Conservation (phyloP, 116 monocot species). For the Trichopus zeylanicus region DNA sequence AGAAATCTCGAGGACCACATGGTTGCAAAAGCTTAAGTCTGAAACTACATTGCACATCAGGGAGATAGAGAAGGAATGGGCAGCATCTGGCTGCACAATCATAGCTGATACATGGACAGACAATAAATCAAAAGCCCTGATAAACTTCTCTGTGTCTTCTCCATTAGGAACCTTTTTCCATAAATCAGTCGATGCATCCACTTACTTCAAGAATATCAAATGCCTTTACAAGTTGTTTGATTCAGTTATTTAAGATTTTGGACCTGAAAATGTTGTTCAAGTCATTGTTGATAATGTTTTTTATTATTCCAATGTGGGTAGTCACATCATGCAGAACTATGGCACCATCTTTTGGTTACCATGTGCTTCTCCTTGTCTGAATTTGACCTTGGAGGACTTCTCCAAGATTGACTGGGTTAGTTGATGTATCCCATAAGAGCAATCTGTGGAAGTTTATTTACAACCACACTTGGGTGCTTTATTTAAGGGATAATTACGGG, state of each 20-base stretch:
- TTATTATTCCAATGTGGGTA: conserved; percentile 51
- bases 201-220: conserved; percentile 60
- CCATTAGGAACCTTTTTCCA: conserved; percentile 90
- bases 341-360: conserved; percentile 66
- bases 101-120: conserved; percentile 91
- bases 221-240: conserved; percentile 78
- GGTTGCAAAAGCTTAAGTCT: conserved; percentile 81
- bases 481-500: too few relatives aligned
- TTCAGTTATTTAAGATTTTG: conserved; percentile 80
- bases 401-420: conserved; percentile 85
- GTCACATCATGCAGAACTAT: conserved; percentile 69
- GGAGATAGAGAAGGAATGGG: conserved; percentile 90
- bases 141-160: conserved; percentile 80
- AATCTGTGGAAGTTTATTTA: conserved; percentile 71
- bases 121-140: conserved; percentile 63
- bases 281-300: conserved; percentile 65
- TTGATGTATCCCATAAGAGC: conserved; percentile 77
- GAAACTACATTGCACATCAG: conserved; percentile 60
- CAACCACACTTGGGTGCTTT: conserved; percentile 60
- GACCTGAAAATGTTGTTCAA: conserved; percentile 88
- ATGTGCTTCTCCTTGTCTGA: conserved; percentile 76
- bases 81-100: conserved; percentile 75
- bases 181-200: conserved; percentile 76
- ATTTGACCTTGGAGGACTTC: conserved; percentile 76
- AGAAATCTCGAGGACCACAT: conserved; percentile 56